Evolutionary conservation across 176 grass and related monocot species (phyloP), one percentile per base, ranked within the genome.

Genomic region (Oryza australiensis): DNA sequence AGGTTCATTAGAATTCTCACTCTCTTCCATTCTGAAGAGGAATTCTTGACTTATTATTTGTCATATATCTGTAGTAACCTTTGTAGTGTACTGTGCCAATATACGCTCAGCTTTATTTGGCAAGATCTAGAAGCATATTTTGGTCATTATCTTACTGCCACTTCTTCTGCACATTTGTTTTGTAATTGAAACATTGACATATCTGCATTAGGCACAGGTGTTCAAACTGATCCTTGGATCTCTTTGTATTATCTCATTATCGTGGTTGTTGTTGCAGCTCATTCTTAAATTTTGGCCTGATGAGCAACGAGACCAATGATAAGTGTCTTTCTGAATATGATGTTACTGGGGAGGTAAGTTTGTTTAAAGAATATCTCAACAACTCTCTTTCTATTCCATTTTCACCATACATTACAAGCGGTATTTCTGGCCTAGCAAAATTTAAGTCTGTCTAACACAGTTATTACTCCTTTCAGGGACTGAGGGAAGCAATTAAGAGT

Each of bases 401-500:
- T 85, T 77, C 34, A 73, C 22, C 27, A 66, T 53, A 64, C 26
- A 72, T 1, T 53, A 83, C 59, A 53, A 26, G 14, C 0, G 0
- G 30, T 65, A 49, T 74, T 20, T 75, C 22, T 82, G 59, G 20
- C 12, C 26, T 79, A 29, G 62, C 12, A 60, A 40, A 38, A 8
- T 64, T 41, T 9, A 16, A 49, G 41, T 68, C 34, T 40, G 22
- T 41, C 35, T 12, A 27, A 73, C n/a, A 8, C 40, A 26, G 2
- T 84, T 3, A 60, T 86, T 88, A 43, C 27, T 71, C 14, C 27
- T 81, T 87, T 72, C 42, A 99, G 97, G 97, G 97, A 72, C 43
- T 99, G 66, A 99, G 97, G 82, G 97, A 99, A 87, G 93, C 93
- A 48, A 99, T 99, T 87, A 99, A 96, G 80, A 85, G 87, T 12